Evolutionary conservation across 768 basidiomycete species (phyloP), one percentile per base, ranked within the genome.

Genomic region (Termitomyces sp.): DNA sequence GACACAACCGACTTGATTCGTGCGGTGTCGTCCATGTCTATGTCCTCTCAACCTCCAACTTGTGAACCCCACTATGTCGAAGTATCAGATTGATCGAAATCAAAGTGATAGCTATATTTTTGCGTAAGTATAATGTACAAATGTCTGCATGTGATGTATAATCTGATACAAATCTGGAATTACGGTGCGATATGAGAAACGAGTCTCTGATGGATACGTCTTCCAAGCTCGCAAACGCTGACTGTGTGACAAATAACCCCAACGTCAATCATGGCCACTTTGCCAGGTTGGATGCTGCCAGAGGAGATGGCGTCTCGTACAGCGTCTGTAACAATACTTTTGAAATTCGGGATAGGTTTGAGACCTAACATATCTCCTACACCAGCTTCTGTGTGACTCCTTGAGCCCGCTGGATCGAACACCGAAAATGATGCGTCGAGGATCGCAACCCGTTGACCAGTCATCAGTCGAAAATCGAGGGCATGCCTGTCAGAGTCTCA

Each of bases 401-500:
- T 66, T 19, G 65, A 54, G 8, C 54, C 55, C 34, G 65, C 62
- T 1, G 47, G 53, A 37, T 67, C 64, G 60, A 78, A 86, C 17
- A 90, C 68, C 3, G 85, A 82, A 66, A 83, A 75, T 0, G 89
- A 87, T 4, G 79, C 89, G 65, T 93, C 91, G n/a, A 92, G 69
- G 48, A 94, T 83, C 19, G 79, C 83, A 12, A 92, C 79, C 12
- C 83, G 83, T 61, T 82, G 78, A 35, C 76, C 77, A 11, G 76
- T 79, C 82, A 92, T 82, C 64, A 92, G 75, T 63, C 91, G 83
- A 69, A 92, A 84, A 67, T 94, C 91, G 53, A 94, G 75, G 0
- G 89, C 90, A 66, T 92, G 84, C 63, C 89, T 90, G 56, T 55
- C 21, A 65, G 19, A 38, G 45, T 35, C 44, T 41, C 12, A 32